Base-by-base conservation (phyloP, 1,139 yeast species). In the Arxiozyma slooffiae region DNA sequence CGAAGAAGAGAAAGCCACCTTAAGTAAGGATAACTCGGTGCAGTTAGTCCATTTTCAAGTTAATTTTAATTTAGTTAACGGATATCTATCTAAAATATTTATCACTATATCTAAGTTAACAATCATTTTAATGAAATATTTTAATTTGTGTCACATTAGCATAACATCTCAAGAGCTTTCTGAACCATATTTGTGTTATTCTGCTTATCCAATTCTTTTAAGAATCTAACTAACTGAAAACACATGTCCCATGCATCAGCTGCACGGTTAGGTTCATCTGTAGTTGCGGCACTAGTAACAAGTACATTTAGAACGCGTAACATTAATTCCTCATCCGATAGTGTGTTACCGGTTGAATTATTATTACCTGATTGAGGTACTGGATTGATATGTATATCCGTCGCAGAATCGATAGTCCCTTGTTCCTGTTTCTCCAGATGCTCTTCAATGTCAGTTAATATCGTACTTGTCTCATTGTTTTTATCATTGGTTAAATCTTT, bases 161-260 rank as follows among this genome's bases (percentile, higher is more conserved):
- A 49, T 30, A 57, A 41, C 53, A 61, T 50, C 16, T 54, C 52
- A 34, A 63, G 47, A 7, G 68, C 67, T 41, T 57, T 54, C 18
- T 59, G 55, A 2, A 60, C 61, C 41, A 66, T 37, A 5, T 54
- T 47, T 0, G 65, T 60, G 18, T 56, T 53, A 46, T 62, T 63
- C 47, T 62, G 62, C 26, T 53, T 60, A 51, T 76, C 80, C 24
- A 76, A 62, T 9, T 75, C 67, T 52, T 74, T 75, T 53, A 76
- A 67, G 52, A 76, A 73, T 50, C 80, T 62, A 30, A 75, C 59
- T 51, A 76, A 56, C 52, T 76, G 80, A 58, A 76, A 74, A 34
- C 76, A 71, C 54, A 76, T 72, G 38, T 74, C 78, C 71, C 75
- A 76, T 16, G 68, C 60, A 50, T 75, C 78, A 38, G 69, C 70